Conservation (phyloP, 352 stramenopile species). For the Thraustochytrium sp. region DNA sequence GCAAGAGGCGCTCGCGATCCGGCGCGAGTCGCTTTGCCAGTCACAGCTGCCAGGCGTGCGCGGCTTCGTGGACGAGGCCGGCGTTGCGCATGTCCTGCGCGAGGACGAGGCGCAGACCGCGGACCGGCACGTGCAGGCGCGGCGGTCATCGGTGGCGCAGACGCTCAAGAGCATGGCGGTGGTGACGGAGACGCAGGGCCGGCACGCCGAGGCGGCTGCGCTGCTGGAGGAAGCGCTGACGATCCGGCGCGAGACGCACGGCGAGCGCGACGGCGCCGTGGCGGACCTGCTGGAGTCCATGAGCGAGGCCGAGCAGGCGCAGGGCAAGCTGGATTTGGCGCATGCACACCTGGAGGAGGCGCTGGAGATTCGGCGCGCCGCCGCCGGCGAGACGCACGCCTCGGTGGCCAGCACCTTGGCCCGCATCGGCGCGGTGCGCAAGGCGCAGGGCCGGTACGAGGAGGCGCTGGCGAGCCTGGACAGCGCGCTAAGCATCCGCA, state of each 20-base stretch:
- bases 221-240: neutral
- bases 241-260: neutral
- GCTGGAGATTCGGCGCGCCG: neutral
- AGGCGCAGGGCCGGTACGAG: neutral
- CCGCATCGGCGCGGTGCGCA: neutral
- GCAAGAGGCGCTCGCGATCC: neutral
- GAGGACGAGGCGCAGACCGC: too few species aligned
- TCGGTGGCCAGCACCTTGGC: neutral
- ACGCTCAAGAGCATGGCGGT: constrained; percentile 1
- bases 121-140: neutral
- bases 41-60: neutral
- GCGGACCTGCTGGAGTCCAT: neutral
- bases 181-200: neutral
- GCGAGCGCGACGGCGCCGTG: neutral
- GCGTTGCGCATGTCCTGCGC: too few species aligned
- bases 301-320: neutral
- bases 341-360: neutral
- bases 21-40: neutral
- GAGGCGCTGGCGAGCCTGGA: neutral
- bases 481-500: neutral
- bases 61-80: neutral
- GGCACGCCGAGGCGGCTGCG: neutral
- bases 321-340: neutral
- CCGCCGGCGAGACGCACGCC: neutral
- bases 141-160: neutral